Conservation (phyloP, 129 eudicot species). For the Ambrosia trifida region DNA sequence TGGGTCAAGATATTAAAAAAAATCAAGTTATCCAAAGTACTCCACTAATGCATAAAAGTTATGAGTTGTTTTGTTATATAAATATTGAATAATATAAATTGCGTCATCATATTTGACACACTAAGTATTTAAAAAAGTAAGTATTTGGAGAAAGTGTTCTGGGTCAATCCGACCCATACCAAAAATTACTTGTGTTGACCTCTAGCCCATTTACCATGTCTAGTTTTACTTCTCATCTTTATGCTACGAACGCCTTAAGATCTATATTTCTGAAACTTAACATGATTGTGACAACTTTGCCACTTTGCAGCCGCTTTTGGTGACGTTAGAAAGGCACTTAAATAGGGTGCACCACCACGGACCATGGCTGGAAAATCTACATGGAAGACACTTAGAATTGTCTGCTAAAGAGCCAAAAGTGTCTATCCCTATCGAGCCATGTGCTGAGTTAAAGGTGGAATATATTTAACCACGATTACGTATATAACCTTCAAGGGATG, state of each 20-base stretch:
- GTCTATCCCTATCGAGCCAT: constrained; percentile 19
- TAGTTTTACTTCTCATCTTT: background rate
- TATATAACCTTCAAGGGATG: background rate
- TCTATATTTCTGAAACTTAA: background rate
- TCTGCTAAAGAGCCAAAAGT: constrained; percentile 37
- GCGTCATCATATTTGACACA: background rate
- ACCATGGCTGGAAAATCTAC: constrained; percentile 32
- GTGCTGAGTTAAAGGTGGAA: background rate
- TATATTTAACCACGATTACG: background rate
- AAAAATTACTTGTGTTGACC: background rate
- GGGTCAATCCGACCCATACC: background rate
- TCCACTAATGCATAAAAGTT: background rate
- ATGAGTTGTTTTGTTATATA: background rate
- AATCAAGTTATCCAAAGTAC: too few species aligned
- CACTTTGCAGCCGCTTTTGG: constrained; percentile 12
- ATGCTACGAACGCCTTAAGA: background rate
- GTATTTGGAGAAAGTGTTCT: constrained; percentile 1
- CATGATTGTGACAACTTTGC: background rate
- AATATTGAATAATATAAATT: background rate
- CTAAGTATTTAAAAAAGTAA: background rate
- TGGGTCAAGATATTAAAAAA: too few species aligned
- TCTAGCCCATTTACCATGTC: background rate
- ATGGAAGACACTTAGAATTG: constrained; percentile 32
- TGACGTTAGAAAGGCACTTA: constrained; percentile 15
- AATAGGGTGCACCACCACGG: constrained; percentile 10